Base-by-base conservation (phyloP, 768 basidiomycete genomes). In the Hygrophoropsis aurantiaca region DNA sequence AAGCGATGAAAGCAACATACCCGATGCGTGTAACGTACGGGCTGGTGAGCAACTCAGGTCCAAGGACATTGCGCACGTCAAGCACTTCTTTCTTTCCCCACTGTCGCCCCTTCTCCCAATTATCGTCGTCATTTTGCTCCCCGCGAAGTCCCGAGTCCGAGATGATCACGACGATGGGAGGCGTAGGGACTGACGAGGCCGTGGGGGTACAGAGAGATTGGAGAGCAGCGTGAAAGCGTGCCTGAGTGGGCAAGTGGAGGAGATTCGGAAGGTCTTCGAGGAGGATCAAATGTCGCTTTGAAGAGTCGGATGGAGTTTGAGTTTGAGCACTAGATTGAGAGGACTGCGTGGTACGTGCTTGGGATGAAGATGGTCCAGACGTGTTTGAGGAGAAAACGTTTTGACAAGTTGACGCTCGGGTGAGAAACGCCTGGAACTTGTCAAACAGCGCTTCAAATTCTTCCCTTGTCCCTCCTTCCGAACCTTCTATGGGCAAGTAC, bases 231-330 rank as follows among this genome's bases (percentile, higher is more conserved):
- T 93, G 92, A 62, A 95, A 94, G 8, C 79, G 77, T 11, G 70
- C 66, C 57, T 82, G 85, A 0, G 85, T 90, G 19, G 74, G 69
- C 5, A 71, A 64, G 66, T 93, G 91, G 4, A 91, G 71, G 45
- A 97, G 80, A 60, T 98, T 97, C 0, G 95, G 97, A 1, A 99
- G 77, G 47, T 94, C 89, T 66, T 94, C 91, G 7, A 97, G 72
- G 4, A 97, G 80, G 43, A 97, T 76, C 5, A 94, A 59, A 26
- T 83, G 82, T 0, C 75, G 77, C 53, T 68, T 69, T 41, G 50
- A 44, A 46, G 40, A 46, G 25, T 41, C 16, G 46, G 47, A 56
- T 24, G 47, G 42, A 39, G 13, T 49, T 46, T 27, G 47, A 19
- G 40, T 43, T 38, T 21, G 58, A 33, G 49, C 36, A 34, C 44